Evolutionary conservation across 2,329 filamentous ascomycete genomes (phyloP), one percentile per base, ranked within the genome.

Genomic region (Aspergillus vadensis): DNA sequence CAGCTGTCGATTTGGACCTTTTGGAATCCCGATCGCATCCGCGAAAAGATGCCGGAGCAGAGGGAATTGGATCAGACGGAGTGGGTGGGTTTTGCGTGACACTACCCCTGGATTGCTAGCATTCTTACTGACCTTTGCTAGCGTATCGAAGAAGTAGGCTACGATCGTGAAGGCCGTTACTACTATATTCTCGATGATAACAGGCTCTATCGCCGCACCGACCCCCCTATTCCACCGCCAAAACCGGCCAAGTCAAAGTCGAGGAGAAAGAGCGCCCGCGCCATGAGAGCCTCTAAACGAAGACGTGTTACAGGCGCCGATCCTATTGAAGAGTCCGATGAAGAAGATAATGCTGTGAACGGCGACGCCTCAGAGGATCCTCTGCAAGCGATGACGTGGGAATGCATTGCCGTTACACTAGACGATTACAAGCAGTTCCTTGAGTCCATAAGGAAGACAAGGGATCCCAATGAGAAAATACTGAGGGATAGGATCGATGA

Each of bases 131-230:
- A 69, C 19, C 5, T 8, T 12, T 52, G 51, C 48, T 65, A 83
- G 82, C 81, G 81, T 65, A 69, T 77, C 57, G 73, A 77, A 58
- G 76, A 78, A 62, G 68, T 77, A 63, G 95, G 95, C 9, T 98
- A 92, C 87, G 95, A 99, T 74, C 84, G 87, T 21, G 83, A 97
- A 50, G 93, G 96, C 65, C 88, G 92, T 39, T 88, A 88, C 38
- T 96, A 98, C 73, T 96, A 90, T 71, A 88, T 98, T 3, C 84
- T 99, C 3, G 94, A 98, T 69, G 95, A 99, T 74, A 96, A 97
- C 69, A 86, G 95, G 63, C 82, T 99, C 44, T 99, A 99, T 74
- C 90, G 93, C 58, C 83, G 90, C 63, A 92, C 91, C n/a, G 91
- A 96, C 61, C 84, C 89, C 25, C 86, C 87, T 1, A 81, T 85